phyloP scores from a whole-genome alignment of 495 filamentous ascomycete species.

The Acidiella bohemica region DNA sequence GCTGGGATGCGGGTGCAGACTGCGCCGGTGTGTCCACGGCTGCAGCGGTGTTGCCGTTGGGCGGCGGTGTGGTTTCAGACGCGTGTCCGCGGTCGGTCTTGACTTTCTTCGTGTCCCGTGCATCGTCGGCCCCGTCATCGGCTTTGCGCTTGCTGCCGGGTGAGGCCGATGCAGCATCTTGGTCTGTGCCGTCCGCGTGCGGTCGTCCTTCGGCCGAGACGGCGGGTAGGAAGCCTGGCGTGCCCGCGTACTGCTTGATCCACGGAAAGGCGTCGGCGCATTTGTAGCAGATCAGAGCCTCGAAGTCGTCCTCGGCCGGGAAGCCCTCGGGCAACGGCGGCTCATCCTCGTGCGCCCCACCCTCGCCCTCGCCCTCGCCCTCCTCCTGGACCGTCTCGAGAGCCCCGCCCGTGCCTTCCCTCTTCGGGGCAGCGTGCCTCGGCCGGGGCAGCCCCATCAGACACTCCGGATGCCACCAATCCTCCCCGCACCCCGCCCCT shows the following conservation, averaged over 20 bases:
- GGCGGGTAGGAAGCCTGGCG: slow-evolving; percentile 64
- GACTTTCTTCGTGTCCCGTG: slow-evolving; percentile 23
- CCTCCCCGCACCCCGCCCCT: slow-evolving; percentile 85
- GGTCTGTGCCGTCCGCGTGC: slow-evolving; percentile 7
- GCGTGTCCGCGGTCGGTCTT: slow-evolving; percentile 13
- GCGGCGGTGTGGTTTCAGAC: too few species aligned
- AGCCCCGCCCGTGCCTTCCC: slow-evolving; percentile 1
- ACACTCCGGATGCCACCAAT: slow-evolving; percentile 98
- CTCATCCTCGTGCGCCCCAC: slow-evolving; percentile 24
- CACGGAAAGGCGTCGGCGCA: slow-evolving; percentile 81
- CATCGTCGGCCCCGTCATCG: slow-evolving; percentile 37
- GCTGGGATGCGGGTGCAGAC: background rate
- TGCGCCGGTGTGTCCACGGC: too few species aligned
- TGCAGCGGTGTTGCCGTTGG: too few species aligned
- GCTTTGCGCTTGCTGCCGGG: slow-evolving; percentile 64
- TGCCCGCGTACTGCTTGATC: slow-evolving; percentile 83
- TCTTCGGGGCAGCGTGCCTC: too few species aligned
- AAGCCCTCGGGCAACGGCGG: slow-evolving; percentile 66
- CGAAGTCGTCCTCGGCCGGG: slow-evolving; percentile 76
- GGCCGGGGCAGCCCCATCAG: slow-evolving; percentile 60
- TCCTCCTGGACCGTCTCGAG: slow-evolving; percentile 16
- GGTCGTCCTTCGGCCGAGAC: slow-evolving; percentile 29
- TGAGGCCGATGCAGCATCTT: slow-evolving; percentile 3
- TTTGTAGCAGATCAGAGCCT: slow-evolving; percentile 83
- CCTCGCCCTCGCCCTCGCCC: slow-evolving; percentile 11